phyloP scores from a whole-genome alignment of 2,329 filamentous ascomycete genomes.

The Arthroderma sp. region DNA sequence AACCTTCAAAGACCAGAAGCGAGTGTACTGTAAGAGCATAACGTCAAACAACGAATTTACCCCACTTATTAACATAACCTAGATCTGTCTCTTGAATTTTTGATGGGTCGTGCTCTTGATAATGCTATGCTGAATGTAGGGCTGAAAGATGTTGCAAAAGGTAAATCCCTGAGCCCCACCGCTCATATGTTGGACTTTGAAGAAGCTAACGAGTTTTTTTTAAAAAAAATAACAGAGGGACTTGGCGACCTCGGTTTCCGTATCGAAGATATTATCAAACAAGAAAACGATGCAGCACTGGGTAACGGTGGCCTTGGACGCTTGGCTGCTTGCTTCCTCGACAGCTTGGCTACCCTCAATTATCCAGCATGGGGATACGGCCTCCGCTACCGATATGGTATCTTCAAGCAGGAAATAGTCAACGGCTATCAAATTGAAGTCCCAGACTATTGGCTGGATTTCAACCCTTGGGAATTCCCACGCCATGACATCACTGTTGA shows the following conservation, averaged over 20 bases:
- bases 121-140: slow-evolving; percentile 98
- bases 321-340: slow-evolving; percentile 90
- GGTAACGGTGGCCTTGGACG: slow-evolving; percentile 93
- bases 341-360: slow-evolving; percentile 88
- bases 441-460: slow-evolving; percentile 97
- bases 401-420: slow-evolving; percentile 99
- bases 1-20: slow-evolving; percentile 79
- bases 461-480: slow-evolving; percentile 98
- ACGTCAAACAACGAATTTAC: background rate
- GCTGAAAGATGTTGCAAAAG: slow-evolving; percentile 68
- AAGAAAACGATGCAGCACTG: slow-evolving; percentile 91
- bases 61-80: background rate
- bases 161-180: slow-evolving; percentile 35
- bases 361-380: slow-evolving; percentile 97
- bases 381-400: slow-evolving; percentile 86
- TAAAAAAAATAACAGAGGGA: slow-evolving; percentile 42
- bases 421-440: slow-evolving; percentile 97
- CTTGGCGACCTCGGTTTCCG: slow-evolving; percentile 84
- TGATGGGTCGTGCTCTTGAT: slow-evolving; percentile 93
- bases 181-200: background rate
- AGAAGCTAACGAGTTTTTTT: background rate
- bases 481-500: slow-evolving; percentile 91
- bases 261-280: slow-evolving; percentile 85
- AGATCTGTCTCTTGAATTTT: slow-evolving; percentile 88
- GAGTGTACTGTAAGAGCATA: slow-evolving; percentile 61